Evolutionary conservation across 2,329 filamentous ascomycete genomes (phyloP), one percentile per base, ranked within the genome.

Genomic region (Microsporum ferrugineum): DNA sequence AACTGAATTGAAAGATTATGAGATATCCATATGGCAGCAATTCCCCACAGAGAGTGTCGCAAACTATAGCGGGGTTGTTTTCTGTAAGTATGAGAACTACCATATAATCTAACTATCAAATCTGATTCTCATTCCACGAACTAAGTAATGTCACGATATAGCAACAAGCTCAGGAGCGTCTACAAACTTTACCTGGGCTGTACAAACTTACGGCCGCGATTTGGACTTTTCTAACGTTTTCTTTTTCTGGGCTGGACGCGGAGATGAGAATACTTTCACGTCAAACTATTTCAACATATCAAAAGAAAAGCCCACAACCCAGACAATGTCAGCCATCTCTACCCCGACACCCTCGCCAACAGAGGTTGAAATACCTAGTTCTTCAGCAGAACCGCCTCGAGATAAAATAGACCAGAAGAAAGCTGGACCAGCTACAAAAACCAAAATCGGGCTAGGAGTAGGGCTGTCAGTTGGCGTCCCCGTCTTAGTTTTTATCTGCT

Each of bases 261-360:
- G 31, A 12, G 23, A 23, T 12, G 8, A 12, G 10, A 45, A 60
- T 2, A 7, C 12, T 29, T 60, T 62, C 45, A 57, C 59, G 2
- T 62, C 58, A 14, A 49, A 38, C 33, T 62, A 60, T 51, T 60
- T 62, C 39, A 62, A 57, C 33, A 62, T 60, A 38, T 57, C 61
- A n/a, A 51, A 23, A 3, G 57, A 57, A 29, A 34, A 33, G 2
- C 34, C 55, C 38, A 34, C 55, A 49, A 7, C 23, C 45, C 45
- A 31, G 6, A 27, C 5, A 1, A 43, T 12, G 3, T 14, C 38
- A 4, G n/a, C 39, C 10, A 43, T n/a, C 17, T n/a, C 39, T 43
- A 43, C 39, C 17, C 39, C 39, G 14, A 14, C 10, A 14, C 3
- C 39, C 10, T 14, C 14, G 5, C 17, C 39, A 14, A 12, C 14